Percentiles rank a stretch among this genome's conserved stretches.
Evolutionary conservation across 108 stramenopile genomes (phyloP).

Genomic region (Cyclotella sp.): DNA sequence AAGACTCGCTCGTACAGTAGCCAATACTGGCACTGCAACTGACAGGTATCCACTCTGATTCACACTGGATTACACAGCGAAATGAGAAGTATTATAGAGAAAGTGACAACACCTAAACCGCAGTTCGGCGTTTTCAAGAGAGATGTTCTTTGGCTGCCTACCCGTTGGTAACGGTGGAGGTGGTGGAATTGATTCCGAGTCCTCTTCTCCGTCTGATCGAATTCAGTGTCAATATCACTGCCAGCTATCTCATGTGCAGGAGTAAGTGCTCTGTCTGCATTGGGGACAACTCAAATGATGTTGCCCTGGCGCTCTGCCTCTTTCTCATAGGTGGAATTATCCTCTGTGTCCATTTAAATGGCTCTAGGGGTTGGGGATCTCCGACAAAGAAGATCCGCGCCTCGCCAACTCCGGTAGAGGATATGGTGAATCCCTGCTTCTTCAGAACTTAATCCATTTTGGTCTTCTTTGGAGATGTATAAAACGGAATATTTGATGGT

Average conservation of each 20-base stretch:
- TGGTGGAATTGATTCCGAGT: constrained; percentile 28
- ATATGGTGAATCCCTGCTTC: constrained; percentile 7
- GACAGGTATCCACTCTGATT: not conserved
- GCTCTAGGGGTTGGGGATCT: not conserved
- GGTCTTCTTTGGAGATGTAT: constrained; percentile 35
- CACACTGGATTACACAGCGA: not conserved
- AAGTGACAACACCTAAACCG: constrained; percentile 23
- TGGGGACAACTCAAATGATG: constrained; percentile 20
- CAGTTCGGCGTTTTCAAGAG: constrained; percentile 29
- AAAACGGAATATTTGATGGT: too few species aligned
- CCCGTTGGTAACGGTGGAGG: constrained; percentile 34
- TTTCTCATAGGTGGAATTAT: not conserved
- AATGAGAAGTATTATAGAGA: not conserved
- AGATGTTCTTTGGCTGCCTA: not conserved
- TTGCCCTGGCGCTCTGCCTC: not conserved
- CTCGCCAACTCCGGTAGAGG: constrained; percentile 24
- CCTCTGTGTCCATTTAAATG: constrained; percentile 2
- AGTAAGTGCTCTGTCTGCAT: constrained; percentile 13
- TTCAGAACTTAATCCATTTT: constrained; percentile 10
- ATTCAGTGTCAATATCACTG: constrained; percentile 49
- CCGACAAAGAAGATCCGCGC: constrained; percentile 16
- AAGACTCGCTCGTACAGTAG: not conserved
- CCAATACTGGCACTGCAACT: not conserved
- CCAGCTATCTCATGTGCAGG: constrained; percentile 36
- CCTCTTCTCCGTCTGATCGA: constrained; percentile 38